Conservation (phyloP, 306 rosid genomes). For the Gynostemma pentaphyllum region DNA sequence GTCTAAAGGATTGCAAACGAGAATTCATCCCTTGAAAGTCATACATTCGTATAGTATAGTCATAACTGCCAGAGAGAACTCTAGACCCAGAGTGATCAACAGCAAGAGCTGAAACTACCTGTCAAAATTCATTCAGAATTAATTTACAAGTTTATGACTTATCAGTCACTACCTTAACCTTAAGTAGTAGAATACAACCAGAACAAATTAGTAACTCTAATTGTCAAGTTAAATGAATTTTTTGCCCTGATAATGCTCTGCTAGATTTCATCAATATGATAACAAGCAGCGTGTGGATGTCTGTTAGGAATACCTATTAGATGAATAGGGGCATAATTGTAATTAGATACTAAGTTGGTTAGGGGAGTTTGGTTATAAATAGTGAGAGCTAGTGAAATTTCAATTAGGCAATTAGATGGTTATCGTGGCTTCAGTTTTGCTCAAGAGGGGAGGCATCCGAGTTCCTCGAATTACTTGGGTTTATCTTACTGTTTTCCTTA, state of each 20-base stretch:
- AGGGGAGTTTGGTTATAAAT: too few relatives aligned
- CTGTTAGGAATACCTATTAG: too few relatives aligned
- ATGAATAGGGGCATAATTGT: too few relatives aligned
- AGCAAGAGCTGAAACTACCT: conserved; percentile 90
- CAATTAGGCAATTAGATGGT: too few relatives aligned
- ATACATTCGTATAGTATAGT: conserved; percentile 74
- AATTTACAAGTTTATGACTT: not conserved
- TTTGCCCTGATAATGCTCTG: not conserved
- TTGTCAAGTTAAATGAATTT: not conserved
- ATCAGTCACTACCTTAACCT: not conserved
- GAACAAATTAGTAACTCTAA: not conserved
- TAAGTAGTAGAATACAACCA: not conserved
- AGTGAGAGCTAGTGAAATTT: too few relatives aligned
- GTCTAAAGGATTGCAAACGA: conserved; percentile 76
- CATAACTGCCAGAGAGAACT: conserved; percentile 89
- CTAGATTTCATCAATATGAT: not conserved
- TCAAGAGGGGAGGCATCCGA: too few relatives aligned
- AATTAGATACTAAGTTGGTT: too few relatives aligned
- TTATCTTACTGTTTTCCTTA: too few relatives aligned
- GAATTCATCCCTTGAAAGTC: conserved; percentile 97
- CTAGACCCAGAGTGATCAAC: conserved; percentile 91
- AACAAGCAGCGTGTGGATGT: not conserved
- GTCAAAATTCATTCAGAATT: conserved; percentile 16
- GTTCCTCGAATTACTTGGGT: too few relatives aligned
- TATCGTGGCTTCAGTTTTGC: too few relatives aligned